Evolutionary conservation across 2,329 filamentous ascomycete species (phyloP), one percentile per base, ranked within the genome.

Genomic region (Monascus ruber): DNA sequence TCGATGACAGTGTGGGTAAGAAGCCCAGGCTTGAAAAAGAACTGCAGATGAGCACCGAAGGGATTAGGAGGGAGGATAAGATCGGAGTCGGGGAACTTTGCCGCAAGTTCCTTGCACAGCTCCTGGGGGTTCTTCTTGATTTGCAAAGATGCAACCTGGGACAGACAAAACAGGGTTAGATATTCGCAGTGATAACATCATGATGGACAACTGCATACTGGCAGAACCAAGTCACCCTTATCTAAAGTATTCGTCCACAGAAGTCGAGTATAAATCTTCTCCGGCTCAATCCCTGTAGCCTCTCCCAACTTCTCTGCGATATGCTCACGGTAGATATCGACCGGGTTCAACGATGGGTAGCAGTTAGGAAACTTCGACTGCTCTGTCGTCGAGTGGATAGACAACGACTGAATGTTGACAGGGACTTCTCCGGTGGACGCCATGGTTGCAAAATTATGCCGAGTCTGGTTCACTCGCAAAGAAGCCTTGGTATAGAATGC

Each of bases 21-120:
- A 5, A 71, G 65, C 10, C 64, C 59, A 0, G 74, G 68, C 52
- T 77, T 76, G 69, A 80, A 82, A 61, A 80, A 79, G 62, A 83
- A 81, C 39, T 74, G 72, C 8, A 84, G 62, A 46, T 79, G 79
- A 6, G 73, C 70, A 43, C 76, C 78, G 36, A 71, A 68, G 17
- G 69, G 63, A 26, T 66, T 63, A 2, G 77, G 77, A 41, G 69
- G 68, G 44, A 70, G 63, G 44, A 81, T 65, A 26, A 81, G 65
- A 26, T 76, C 72, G 36, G 73, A 76, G 34, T 71, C 69, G 29
- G 73, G 72, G 50, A 79, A 77, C 55, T 75, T 62, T 29, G 72
- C 66, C 17, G 63, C 71, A 43, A 79, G 64, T 51, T 79, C 72
- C 48, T 69, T 62, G 31, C 71, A 69, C 32, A 76, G 62, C 37